Conservation (phyloP, 306 rosid species). For the Corylus avellana region DNA sequence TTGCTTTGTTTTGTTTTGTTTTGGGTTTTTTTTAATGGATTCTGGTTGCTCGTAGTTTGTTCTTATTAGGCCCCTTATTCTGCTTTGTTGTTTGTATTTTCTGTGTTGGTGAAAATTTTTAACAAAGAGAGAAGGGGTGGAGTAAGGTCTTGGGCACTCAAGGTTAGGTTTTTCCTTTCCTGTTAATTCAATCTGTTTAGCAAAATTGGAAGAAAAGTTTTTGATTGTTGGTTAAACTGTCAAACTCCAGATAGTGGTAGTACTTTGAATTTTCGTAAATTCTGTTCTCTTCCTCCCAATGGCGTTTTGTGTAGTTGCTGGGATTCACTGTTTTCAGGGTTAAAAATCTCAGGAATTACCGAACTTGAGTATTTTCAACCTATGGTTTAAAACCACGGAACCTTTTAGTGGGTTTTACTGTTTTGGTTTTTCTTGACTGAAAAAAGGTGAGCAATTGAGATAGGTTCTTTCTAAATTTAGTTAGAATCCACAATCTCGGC, state of each 20-base stretch:
- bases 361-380: constrained; percentile 15
- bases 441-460: constrained; percentile 26
- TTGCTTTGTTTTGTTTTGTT: background rate
- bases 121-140: constrained; percentile 2
- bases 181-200: constrained; percentile 43
- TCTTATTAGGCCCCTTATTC: constrained; percentile 20
- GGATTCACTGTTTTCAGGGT: constrained; percentile 14
- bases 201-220: constrained; percentile 26
- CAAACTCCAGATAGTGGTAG: constrained; percentile 40
- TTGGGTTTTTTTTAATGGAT: constrained; percentile 16
- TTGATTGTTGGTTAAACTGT: constrained; percentile 53
- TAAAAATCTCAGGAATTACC: constrained; percentile 16
- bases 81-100: background rate
- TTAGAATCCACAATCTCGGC: constrained; percentile 10
- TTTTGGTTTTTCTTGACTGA: constrained; percentile 1
- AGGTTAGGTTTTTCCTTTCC: constrained; percentile 51
- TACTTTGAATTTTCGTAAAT: constrained; percentile 20
- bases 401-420: constrained; percentile 25
- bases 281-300: constrained; percentile 14
- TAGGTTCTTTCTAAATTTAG: constrained; percentile 7
- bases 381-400: constrained; percentile 18
- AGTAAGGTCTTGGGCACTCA: constrained; percentile 33
- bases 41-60: constrained; percentile 32
- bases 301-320: constrained; percentile 11
- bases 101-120: background rate